Conservation (phyloP, 2,329 filamentous ascomycete genomes). For the Aureobasidium zeae region DNA sequence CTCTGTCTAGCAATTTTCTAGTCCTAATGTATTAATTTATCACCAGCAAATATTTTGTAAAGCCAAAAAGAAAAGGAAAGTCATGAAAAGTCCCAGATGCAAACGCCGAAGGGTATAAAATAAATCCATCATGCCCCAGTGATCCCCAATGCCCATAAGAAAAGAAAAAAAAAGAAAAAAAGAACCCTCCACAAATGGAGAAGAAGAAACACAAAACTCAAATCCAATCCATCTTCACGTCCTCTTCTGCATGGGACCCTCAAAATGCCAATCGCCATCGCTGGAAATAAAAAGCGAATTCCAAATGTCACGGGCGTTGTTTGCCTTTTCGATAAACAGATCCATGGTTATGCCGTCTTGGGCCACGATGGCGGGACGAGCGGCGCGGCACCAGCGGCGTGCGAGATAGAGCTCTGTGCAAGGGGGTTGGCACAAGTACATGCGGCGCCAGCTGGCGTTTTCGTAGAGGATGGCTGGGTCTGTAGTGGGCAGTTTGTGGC, state of each 20-base stretch:
- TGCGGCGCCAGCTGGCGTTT: slow-evolving; percentile 28
- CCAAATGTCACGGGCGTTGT: slow-evolving; percentile 23
- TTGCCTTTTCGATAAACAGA: slow-evolving; percentile 24
- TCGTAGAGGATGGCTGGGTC: slow-evolving; percentile 22
- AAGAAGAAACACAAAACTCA: no score
- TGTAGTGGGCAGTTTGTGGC: slow-evolving; percentile 18
- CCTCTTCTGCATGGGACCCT: slow-evolving; percentile 27
- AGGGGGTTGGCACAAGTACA: slow-evolving; percentile 29
- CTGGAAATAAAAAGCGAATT: slow-evolving; percentile 25
- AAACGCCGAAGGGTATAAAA: no score
- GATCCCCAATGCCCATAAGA: no score
- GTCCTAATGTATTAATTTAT: no score
- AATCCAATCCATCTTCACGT: no score
- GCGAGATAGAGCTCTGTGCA: slow-evolving; percentile 26
- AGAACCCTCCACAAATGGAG: not conserved
- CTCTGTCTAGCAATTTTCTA: no score
- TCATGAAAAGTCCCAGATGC: no score
- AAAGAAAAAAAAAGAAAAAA: not conserved
- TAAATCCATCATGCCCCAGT: no score
- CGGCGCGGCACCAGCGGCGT: slow-evolving; percentile 24
- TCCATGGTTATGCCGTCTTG: slow-evolving; percentile 28
- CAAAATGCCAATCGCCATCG: slow-evolving; percentile 31
- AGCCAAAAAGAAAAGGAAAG: no score
- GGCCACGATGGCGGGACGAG: slow-evolving; percentile 22
- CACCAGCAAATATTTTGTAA: no score